These are phyloP conservation scores for Aureobasidium pullulans DNA, from an alignment of 2,329 filamentous ascomycete species.

Conservation along the genomic window DNA sequence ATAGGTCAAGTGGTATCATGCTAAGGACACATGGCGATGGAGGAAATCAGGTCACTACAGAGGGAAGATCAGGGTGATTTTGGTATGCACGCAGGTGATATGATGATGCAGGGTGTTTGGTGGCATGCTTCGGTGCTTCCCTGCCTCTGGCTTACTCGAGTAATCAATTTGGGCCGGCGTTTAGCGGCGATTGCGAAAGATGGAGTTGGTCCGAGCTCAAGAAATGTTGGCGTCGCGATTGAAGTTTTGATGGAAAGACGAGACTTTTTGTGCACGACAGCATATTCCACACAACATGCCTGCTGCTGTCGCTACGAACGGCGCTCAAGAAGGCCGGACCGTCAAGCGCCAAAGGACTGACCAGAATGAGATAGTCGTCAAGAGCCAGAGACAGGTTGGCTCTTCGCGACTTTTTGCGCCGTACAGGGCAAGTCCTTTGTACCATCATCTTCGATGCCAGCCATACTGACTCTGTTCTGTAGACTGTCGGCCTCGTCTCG, in stretches of 20 bases:
- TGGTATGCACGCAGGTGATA: background rate
- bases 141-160: no score
- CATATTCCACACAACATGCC: constrained; percentile 10
- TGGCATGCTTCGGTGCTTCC: background rate
- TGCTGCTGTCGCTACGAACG: constrained; percentile 3
- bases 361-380: constrained; percentile 19
- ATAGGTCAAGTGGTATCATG: background rate
- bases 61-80: background rate
- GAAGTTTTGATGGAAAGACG: background rate
- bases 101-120: background rate
- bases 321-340: constrained; percentile 39
- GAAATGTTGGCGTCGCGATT: background rate
- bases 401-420: constrained; percentile 82
- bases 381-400: constrained; percentile 20
- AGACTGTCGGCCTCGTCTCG: constrained; percentile 91
- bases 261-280: background rate
- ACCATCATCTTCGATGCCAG: background rate
- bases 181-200: background rate
- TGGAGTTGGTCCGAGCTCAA: background rate
- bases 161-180: background rate
- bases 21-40: background rate
- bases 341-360: constrained; percentile 68
- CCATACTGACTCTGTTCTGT: constrained; percentile 19
- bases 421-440: constrained; percentile 61
- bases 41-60: background rate